These are phyloP conservation scores for Haberlea rhodopensis DNA, from an alignment of 257 asterid species.

Conservation along the genomic window DNA sequence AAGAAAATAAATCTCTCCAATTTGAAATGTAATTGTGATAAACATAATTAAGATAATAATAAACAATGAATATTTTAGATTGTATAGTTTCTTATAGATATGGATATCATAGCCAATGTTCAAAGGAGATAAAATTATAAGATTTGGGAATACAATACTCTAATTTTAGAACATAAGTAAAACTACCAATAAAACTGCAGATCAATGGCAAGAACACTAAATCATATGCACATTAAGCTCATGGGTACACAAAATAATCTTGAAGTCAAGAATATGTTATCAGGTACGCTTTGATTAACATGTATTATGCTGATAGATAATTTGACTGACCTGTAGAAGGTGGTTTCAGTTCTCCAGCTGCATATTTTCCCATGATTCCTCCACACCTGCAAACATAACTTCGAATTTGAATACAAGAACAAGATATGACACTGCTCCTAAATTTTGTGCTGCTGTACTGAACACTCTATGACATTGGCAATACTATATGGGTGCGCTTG, in stretches of 20 bases:
- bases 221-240: neutral
- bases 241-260: neutral
- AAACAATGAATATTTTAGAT: neutral
- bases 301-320: conserved; percentile 15
- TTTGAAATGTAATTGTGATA: neutral
- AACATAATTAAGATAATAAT: neutral
- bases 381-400: conserved; percentile 70
- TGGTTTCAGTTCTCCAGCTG: conserved; percentile 97
- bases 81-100: too few species aligned
- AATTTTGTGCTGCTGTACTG: conserved; percentile 7
- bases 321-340: conserved; percentile 75
- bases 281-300: neutral
- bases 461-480: neutral
- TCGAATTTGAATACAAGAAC: neutral
- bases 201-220: neutral
- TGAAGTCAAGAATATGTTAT: neutral
- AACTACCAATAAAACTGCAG: neutral
- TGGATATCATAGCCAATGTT: too few species aligned
- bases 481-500: too few species aligned
- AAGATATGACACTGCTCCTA: neutral
- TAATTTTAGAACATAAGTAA: too few species aligned
- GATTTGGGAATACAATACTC: neutral
- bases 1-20: neutral
- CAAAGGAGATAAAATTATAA: neutral
- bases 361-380: conserved; percentile 98